These are phyloP conservation scores for Brachypodium distachyon DNA, from an alignment of 202 grass and related monocot species.

Conservation along the genomic window DNA sequence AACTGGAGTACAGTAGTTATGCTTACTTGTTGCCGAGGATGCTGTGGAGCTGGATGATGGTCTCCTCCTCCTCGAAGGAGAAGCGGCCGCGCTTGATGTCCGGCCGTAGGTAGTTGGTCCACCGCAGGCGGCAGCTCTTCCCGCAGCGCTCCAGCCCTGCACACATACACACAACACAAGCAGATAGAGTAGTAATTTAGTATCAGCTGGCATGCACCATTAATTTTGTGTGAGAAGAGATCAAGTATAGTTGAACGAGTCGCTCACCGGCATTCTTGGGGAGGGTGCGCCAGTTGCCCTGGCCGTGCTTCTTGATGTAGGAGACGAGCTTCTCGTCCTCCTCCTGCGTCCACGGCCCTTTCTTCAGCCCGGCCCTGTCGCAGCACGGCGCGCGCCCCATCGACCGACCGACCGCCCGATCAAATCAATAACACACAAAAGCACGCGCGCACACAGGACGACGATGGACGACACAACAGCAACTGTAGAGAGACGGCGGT, in stretches of 20 bases:
- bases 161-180: neutral
- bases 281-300: conserved; percentile 85
- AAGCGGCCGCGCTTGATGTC: conserved; percentile 96
- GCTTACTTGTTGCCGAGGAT: conserved; percentile 96
- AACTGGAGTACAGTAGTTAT: neutral
- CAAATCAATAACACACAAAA: no score
- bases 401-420: neutral
- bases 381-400: conserved; percentile 94
- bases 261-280: conserved; percentile 83
- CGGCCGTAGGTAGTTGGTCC: conserved; percentile 89
- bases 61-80: conserved; percentile 95
- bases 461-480: no score
- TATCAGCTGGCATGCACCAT: no score
- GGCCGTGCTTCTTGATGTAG: conserved; percentile 80
- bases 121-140: conserved; percentile 96
- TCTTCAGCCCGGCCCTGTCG: conserved; percentile 86
- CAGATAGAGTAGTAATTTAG: no score
- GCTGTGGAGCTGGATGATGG: conserved; percentile 93
- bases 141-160: conserved; percentile 76
- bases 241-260: neutral
- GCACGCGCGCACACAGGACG: no score
- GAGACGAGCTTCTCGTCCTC: conserved; percentile 87
- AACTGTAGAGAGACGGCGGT: neutral
- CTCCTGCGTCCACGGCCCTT: conserved; percentile 84
- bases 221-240: neutral